These are phyloP conservation scores for Arabis alpina DNA, from an alignment of 345 rosid genomes.

Conservation along the genomic window DNA sequence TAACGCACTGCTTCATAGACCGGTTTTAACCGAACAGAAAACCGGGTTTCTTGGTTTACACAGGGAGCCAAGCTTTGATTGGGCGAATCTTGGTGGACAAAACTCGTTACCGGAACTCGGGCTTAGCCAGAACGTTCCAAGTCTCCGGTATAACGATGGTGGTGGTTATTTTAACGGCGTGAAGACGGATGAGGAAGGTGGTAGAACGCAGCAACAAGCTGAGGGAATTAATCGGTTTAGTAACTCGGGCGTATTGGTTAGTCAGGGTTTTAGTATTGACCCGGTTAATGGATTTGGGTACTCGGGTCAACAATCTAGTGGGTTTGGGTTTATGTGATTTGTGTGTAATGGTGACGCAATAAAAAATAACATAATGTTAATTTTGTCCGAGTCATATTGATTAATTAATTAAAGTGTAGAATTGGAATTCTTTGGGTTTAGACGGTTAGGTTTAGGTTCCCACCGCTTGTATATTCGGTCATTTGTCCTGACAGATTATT, in stretches of 20 bases:
- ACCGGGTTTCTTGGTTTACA: constrained; percentile 45
- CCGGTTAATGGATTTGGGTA: constrained; percentile 40
- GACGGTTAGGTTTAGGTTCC: constrained; percentile 29
- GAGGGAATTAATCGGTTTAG: constrained; percentile 36
- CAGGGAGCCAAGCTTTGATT: constrained; percentile 53
- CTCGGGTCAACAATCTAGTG: constrained; percentile 42
- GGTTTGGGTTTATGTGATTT: constrained; percentile 43
- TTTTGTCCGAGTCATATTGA: constrained; percentile 24
- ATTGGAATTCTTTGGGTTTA: constrained; percentile 20
- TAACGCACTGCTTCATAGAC: constrained; percentile 38
- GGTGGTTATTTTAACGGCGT: constrained; percentile 34
- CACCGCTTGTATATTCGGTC: constrained; percentile 18
- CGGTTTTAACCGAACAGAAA: constrained; percentile 47
- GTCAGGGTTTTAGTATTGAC: constrained; percentile 34
- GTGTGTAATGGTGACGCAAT: constrained; percentile 29
- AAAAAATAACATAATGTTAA: not conserved
- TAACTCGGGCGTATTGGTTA: constrained; percentile 32
- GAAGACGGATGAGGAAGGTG: constrained; percentile 65
- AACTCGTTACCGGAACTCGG: constrained; percentile 50
- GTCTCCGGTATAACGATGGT: constrained; percentile 42
- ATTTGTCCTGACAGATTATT: constrained; percentile 31
- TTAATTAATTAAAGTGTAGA: constrained; percentile 7
- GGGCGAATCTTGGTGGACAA: constrained; percentile 60
- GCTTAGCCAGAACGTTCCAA: constrained; percentile 39
- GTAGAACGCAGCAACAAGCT: constrained; percentile 46